Conservation (phyloP, 2,329 filamentous ascomycete species). For the Xylaria sp. region DNA sequence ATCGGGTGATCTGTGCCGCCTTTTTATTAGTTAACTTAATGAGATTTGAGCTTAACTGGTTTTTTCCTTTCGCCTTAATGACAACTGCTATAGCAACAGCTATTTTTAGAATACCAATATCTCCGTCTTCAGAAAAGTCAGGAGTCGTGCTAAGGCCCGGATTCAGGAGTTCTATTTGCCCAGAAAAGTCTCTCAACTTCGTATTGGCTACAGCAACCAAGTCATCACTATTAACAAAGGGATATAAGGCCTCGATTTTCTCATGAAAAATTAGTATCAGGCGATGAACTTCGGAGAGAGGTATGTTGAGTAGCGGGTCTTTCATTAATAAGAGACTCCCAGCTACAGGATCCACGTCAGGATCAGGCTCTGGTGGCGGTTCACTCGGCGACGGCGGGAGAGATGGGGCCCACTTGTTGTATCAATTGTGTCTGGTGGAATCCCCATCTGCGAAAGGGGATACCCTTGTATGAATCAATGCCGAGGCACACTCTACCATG, state of each 20-base stretch:
- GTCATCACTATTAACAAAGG: slow-evolving; percentile 12
- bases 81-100: slow-evolving; percentile 17
- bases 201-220: neutral
- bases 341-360: neutral
- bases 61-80: slow-evolving; percentile 14
- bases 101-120: slow-evolving; percentile 12
- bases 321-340: neutral
- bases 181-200: slow-evolving; percentile 1
- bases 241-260: slow-evolving; percentile 18
- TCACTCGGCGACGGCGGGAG: neutral
- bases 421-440: slow-evolving; percentile 11
- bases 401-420: slow-evolving; percentile 7
- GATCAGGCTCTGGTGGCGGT: neutral
- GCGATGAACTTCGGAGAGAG: slow-evolving; percentile 5
- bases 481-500: slow-evolving; percentile 20
- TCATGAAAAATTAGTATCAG: slow-evolving; percentile 8
- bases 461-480: neutral
- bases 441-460: slow-evolving; percentile 23
- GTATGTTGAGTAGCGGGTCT: slow-evolving; percentile 16
- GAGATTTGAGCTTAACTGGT: slow-evolving; percentile 17
- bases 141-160: neutral
- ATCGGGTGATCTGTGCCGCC: slow-evolving; percentile 23
- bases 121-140: slow-evolving; percentile 5
- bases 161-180: neutral
- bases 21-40: slow-evolving; percentile 26